Base-by-base conservation (phyloP, 2,329 filamentous ascomycete species). In the Botrytis galanthina region DNA sequence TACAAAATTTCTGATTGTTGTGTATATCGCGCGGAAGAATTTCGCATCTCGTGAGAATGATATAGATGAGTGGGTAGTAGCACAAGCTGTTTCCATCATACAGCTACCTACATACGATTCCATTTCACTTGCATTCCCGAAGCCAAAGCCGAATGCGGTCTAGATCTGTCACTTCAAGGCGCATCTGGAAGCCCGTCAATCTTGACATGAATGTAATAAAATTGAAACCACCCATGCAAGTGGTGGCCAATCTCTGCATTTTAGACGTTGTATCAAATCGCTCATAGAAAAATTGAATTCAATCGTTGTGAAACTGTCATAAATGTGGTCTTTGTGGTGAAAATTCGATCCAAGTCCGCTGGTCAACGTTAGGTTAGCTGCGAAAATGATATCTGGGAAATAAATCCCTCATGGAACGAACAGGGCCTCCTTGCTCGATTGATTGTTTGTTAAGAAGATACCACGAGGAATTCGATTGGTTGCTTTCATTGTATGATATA, bases 351-450 rank as follows among this genome's bases (percentile, higher is more conserved):
- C 35, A 68, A 68, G 16, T 29, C 26, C 64, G 35, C 46, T 54
- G 32, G 26, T 35, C n/a, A 29, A 57, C 51, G 51, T 29, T 57
- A 29, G 51, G 29, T 44, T 46, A 35, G 62, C 42, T 12, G 42
- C 62, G 16, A 46, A 64, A 68, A 54, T 57, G 10, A 68, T 42
- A 57, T 42, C 64, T 68, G 64, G 20, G n/a, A 48, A 51, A 68
- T 57, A 69, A 69, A 69, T 69, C 66, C 66, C 66, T 69, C 66
- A 69, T 59, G 66, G 48, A 54, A 3, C 35, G 37, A 54, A 68
- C 22, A 39, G 9, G 32, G 16, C 32, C 16, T 39, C 32, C 46
- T 68, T 39, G 46, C 32, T 54, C 46, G 20, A 68, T 54, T 54
- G 46, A n/a, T 39, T 29, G 29, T 8, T 39, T 54, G 46, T 16